Evolutionary conservation across 345 rosid genomes (phyloP).

Genomic region (Citrus inodora): DNA sequence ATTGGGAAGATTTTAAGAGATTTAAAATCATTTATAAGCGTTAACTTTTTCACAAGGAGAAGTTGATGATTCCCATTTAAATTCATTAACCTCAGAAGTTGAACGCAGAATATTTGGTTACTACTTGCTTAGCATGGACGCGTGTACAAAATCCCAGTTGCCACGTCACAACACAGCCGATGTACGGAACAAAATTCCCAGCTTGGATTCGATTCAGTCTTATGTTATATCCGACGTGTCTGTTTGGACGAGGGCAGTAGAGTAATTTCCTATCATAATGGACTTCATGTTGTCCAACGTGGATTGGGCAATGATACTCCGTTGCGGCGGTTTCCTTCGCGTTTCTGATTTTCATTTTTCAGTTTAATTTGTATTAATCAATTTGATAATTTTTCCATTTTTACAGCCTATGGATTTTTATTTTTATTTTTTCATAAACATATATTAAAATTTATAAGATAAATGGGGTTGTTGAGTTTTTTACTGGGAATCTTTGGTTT

Average conservation of each 20-base stretch:
- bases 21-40: too few relatives aligned
- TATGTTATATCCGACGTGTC: neutral
- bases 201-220: neutral
- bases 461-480: conserved; percentile 31
- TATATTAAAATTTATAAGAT: too few relatives aligned
- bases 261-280: neutral
- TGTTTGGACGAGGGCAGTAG: neutral
- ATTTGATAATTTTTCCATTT: neutral
- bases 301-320: neutral
- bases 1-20: too few relatives aligned
- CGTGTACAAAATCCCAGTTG: neutral
- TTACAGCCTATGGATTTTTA: too few relatives aligned
- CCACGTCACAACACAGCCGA: neutral
- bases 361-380: neutral
- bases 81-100: too few relatives aligned
- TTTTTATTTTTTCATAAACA: too few relatives aligned
- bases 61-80: too few relatives aligned
- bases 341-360: too few relatives aligned
- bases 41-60: too few relatives aligned
- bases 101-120: too few relatives aligned
- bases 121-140: neutral
- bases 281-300: neutral
- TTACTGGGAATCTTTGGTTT: conserved; percentile 39
- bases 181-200: neutral
- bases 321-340: too few relatives aligned